These are phyloP conservation scores for Penicillium cataractarum DNA, from an alignment of 495 filamentous ascomycete species.

Conservation along the genomic window DNA sequence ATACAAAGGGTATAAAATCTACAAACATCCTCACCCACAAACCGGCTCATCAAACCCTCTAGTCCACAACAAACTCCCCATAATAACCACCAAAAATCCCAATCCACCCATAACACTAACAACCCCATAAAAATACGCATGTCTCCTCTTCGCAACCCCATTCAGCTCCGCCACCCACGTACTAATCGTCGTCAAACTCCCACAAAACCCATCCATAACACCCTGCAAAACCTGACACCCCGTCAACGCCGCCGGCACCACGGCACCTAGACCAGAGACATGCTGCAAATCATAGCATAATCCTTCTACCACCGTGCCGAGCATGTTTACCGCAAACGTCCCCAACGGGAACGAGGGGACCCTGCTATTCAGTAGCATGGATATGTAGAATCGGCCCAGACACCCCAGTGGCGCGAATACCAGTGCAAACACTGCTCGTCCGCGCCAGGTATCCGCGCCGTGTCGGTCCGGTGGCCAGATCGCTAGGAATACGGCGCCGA, in stretches of 20 bases:
- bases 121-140: conserved; percentile 77
- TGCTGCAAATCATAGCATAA: conserved; percentile 78
- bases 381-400: conserved; percentile 69
- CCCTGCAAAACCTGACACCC: conserved; percentile 84
- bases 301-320: conserved; percentile 67
- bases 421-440: conserved; percentile 71
- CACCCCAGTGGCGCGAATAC: conserved; percentile 87
- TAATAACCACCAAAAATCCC: conserved; percentile 69
- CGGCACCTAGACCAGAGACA: conserved; percentile 30
- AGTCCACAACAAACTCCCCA: conserved; percentile 82
- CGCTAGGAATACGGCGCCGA: conserved; percentile 74
- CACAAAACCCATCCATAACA: conserved; percentile 89
- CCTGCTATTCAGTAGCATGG: conserved; percentile 68
- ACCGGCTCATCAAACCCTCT: conserved; percentile 57
- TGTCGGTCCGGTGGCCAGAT: conserved; percentile 72
- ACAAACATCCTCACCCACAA: conserved; percentile 41
- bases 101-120: conserved; percentile 67
- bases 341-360: conserved; percentile 78
- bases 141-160: conserved; percentile 57
- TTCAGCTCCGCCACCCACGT: conserved; percentile 87
- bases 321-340: conserved; percentile 83
- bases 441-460: conserved; percentile 62
- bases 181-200: conserved; percentile 86
- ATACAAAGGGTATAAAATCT: background rate
- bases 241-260: conserved; percentile 36